These are phyloP conservation scores for Termitomyces heimii DNA, from an alignment of 768 basidiomycete species.

Conservation along the genomic window DNA sequence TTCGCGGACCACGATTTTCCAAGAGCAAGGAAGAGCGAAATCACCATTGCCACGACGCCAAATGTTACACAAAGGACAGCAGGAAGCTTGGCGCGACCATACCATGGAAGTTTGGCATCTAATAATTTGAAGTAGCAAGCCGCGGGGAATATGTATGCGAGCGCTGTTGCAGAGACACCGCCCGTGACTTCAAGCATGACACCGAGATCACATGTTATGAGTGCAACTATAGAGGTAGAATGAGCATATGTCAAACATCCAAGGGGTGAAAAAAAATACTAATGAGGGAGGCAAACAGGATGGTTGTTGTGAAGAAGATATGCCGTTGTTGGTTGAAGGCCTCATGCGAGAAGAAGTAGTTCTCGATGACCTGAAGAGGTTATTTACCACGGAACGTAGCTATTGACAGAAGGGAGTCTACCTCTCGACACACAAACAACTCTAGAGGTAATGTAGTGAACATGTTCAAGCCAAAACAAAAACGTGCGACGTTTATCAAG, in stretches of 20 bases:
- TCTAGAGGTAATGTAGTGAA: slow-evolving; percentile 96
- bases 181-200: slow-evolving; percentile 97
- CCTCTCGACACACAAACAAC: slow-evolving; percentile 96
- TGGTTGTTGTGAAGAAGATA: slow-evolving; percentile 82
- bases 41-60: slow-evolving; percentile 69
- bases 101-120: slow-evolving; percentile 52
- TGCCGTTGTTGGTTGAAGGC: slow-evolving; percentile 79
- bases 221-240: slow-evolving; percentile 57
- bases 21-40: slow-evolving; percentile 74
- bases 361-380: slow-evolving; percentile 76
- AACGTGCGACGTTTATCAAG: slow-evolving; percentile 92
- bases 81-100: slow-evolving; percentile 67
- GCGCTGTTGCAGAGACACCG: slow-evolving; percentile 87
- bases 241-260: not conserved
- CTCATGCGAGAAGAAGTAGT: slow-evolving; percentile 91
- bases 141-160: slow-evolving; percentile 91
- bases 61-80: slow-evolving; percentile 70
- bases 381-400: not conserved
- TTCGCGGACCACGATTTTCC: slow-evolving; percentile 72
- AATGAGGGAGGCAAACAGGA: slow-evolving; percentile 77
- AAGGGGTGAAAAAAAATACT: slow-evolving; percentile 39
- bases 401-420: slow-evolving; percentile 17
- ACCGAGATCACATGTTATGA: slow-evolving; percentile 95
- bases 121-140: slow-evolving; percentile 79
- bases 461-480: slow-evolving; percentile 96